Percentiles rank a stretch among this genome's conserved stretches.
phyloP scores from a whole-genome alignment of 2,329 filamentous ascomycete species.

The Graphilbum sp. region DNA sequence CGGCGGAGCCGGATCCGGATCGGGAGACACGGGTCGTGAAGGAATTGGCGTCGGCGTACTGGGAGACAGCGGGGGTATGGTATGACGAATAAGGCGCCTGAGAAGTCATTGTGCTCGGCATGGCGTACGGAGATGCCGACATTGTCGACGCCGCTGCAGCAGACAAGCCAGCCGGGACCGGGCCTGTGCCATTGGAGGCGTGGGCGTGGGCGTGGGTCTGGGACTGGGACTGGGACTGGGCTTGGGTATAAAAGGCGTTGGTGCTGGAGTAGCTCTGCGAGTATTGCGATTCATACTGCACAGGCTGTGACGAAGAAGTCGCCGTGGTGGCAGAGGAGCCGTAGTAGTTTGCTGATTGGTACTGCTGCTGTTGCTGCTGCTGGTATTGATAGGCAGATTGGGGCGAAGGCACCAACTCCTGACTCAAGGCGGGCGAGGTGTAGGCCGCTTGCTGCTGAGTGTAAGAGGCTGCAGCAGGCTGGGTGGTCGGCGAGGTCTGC shows the following conservation, averaged over 20 bases:
- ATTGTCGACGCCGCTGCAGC: conserved; percentile 3
- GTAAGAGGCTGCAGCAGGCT: too few relatives aligned
- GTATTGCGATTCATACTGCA: conserved; percentile 12
- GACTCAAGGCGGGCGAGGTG: conserved; percentile 1
- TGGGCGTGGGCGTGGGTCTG: too few relatives aligned
- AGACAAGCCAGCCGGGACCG: conserved; percentile 12
- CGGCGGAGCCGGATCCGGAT: conserved; percentile 33
- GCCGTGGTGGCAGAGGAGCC: conserved; percentile 8
- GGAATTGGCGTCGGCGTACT: conserved; percentile 30
- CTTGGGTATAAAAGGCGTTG: conserved; percentile 3
- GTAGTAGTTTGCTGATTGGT: conserved; percentile 7
- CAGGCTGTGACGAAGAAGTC: conserved; percentile 10
- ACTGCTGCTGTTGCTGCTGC: conserved; percentile 1
- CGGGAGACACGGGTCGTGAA: conserved; percentile 27
- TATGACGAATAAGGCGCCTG: conserved; percentile 35
- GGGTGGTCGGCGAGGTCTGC: conserved; percentile 4
- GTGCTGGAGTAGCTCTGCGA: conserved; percentile 9
- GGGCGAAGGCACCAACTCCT: conserved; percentile 1
- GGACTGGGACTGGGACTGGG: too few relatives aligned
- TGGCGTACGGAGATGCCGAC: conserved; percentile 6
- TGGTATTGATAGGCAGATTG: background rate
- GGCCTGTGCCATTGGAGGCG: conserved; percentile 19
- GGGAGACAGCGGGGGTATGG: too few relatives aligned
- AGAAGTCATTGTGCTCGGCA: conserved; percentile 16
- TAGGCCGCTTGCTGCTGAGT: too few relatives aligned